Conservation (phyloP, 2,329 filamentous ascomycete genomes). For the Talaromyces sp. region DNA sequence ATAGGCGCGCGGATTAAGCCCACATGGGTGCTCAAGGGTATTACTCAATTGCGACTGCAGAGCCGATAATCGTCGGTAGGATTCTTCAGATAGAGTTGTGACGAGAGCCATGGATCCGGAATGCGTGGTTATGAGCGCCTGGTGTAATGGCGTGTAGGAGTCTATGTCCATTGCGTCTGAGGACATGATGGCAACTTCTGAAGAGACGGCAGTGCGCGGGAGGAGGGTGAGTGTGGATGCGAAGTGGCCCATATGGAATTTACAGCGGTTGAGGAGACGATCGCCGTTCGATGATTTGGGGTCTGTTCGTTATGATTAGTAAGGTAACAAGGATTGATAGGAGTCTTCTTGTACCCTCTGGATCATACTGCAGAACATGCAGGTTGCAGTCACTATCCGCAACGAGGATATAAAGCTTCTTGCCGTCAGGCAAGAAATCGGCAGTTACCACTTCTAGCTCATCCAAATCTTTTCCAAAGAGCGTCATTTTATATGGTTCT, state of each 20-base stretch:
- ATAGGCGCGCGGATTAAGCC: slow-evolving; percentile 79
- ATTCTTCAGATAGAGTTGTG: slow-evolving; percentile 70
- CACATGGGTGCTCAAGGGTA: slow-evolving; percentile 70
- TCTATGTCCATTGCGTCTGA: slow-evolving; percentile 40
- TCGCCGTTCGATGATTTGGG: slow-evolving; percentile 89
- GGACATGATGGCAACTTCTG: slow-evolving; percentile 33
- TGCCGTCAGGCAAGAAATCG: slow-evolving; percentile 83
- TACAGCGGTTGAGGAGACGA: slow-evolving; percentile 77
- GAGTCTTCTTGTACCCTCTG: slow-evolving; percentile 67
- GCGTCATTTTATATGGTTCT: slow-evolving; percentile 91
- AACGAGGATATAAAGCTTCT: slow-evolving; percentile 75
- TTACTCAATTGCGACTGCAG: slow-evolving; percentile 75
- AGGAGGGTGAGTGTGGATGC: slow-evolving; percentile 72
- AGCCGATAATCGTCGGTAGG: slow-evolving; percentile 78
- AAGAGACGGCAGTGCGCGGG: slow-evolving; percentile 58
- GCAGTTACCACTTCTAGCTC: slow-evolving; percentile 73
- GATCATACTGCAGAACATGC: slow-evolving; percentile 88
- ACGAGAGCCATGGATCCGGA: slow-evolving; percentile 75
- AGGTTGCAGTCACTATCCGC: slow-evolving; percentile 81
- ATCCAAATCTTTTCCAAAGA: slow-evolving; percentile 82
- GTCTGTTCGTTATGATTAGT: slow-evolving; percentile 51
- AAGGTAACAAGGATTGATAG: not conserved
- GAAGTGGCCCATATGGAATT: slow-evolving; percentile 81
- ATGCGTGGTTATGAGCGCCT: slow-evolving; percentile 67
- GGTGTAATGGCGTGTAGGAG: slow-evolving; percentile 35